phyloP scores from a whole-genome alignment of 306 rosid species.

The Trifolium subterraneum region DNA sequence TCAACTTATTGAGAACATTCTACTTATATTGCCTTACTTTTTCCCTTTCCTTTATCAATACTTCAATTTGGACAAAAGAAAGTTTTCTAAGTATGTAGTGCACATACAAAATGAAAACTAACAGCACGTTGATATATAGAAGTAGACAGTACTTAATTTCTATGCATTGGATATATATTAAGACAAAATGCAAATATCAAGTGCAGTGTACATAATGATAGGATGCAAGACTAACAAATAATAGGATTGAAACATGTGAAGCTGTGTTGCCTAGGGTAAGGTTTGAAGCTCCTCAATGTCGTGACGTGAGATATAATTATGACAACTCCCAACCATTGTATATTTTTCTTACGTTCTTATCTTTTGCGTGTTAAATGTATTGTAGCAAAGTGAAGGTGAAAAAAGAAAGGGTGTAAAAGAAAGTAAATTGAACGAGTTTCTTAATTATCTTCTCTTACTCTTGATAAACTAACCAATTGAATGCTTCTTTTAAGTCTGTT shows the following conservation, averaged over 20 bases:
- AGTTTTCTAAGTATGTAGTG: background rate
- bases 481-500: too few species aligned
- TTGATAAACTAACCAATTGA: too few species aligned
- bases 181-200: background rate
- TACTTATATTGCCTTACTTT: background rate
- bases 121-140: background rate
- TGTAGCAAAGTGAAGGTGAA: too few species aligned
- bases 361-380: too few species aligned
- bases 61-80: background rate
- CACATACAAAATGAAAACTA: background rate
- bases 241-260: background rate
- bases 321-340: background rate
- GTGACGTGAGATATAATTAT: background rate
- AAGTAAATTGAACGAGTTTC: too few species aligned
- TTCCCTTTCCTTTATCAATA: background rate
- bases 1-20: too few species aligned
- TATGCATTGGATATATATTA: background rate
- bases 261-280: background rate
- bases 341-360: too few species aligned
- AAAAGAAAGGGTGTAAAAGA: too few species aligned
- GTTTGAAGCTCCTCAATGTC: constrained; percentile 11
- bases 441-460: too few species aligned
- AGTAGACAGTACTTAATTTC: background rate
- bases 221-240: background rate
- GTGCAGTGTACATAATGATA: background rate